These are phyloP conservation scores for Pezicula neosporulosa DNA, from an alignment of 2,329 filamentous ascomycete species.

Conservation along the genomic window DNA sequence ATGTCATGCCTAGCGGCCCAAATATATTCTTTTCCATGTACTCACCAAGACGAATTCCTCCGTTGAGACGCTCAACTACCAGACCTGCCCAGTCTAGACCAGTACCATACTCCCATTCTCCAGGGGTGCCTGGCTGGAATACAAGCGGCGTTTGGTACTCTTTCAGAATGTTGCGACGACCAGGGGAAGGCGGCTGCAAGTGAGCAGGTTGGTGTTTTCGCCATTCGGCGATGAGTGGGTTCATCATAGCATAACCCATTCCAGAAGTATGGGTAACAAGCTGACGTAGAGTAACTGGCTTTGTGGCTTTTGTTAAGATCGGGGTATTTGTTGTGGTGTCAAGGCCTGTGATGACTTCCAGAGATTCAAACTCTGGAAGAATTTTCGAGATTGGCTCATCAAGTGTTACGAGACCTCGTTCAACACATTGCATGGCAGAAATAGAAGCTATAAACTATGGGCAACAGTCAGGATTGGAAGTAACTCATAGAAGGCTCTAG, in stretches of 20 bases:
- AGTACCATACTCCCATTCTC: constrained; percentile 3
- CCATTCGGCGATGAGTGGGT: neutral
- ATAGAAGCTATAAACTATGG: constrained; percentile 2
- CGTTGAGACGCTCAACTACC: constrained; percentile 34
- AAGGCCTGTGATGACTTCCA: constrained; percentile 1
- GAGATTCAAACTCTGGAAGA: neutral
- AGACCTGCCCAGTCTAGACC: constrained; percentile 2
- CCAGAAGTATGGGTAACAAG: constrained; percentile 6
- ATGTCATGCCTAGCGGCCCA: constrained; percentile 41
- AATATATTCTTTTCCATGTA: constrained; percentile 46
- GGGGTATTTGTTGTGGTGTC: constrained; percentile 1
- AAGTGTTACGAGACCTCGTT: constrained; percentile 4
- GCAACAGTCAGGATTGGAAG: no score
- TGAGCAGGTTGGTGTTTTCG: neutral
- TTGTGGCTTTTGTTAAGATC: neutral
- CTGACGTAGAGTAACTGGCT: constrained; percentile 3
- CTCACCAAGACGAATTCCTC: constrained; percentile 33
- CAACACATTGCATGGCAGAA: constrained; percentile 3
- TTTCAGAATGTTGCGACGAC: neutral
- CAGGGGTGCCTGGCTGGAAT: neutral
- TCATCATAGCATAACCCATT: neutral
- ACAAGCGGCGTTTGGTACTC: neutral
- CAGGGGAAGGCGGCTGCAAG: neutral
- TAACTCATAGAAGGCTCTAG: neutral
- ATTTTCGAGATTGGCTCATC: constrained; percentile 2